phyloP scores from a whole-genome alignment of 345 rosid species.

The Heritiera littoralis region DNA sequence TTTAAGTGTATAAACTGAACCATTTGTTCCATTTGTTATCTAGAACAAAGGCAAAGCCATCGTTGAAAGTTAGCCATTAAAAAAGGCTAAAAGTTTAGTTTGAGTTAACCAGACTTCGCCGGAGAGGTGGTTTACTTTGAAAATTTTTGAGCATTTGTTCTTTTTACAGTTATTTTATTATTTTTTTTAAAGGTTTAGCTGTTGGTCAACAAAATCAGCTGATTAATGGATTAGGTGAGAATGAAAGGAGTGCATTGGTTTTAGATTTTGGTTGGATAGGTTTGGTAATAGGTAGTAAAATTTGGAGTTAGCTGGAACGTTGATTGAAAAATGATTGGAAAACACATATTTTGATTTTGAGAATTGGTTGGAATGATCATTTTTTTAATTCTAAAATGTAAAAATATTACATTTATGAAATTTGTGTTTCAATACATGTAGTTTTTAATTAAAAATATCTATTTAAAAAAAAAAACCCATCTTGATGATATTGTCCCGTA shows the following conservation, averaged over 20 bases:
- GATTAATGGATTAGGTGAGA: slow-evolving; percentile 18
- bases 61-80: not conserved
- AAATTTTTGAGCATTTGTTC: not conserved
- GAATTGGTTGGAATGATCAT: too few relatives aligned
- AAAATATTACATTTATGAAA: too few relatives aligned
- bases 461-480: too few relatives aligned
- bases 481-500: too few relatives aligned
- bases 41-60: not conserved
- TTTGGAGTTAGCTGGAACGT: not conserved
- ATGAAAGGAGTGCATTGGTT: not conserved
- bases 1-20: not conserved
- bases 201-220: slow-evolving; percentile 16
- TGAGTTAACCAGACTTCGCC: not conserved
- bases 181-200: not conserved
- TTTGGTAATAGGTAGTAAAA: not conserved
- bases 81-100: not conserved
- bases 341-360: not conserved
- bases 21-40: not conserved
- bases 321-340: not conserved
- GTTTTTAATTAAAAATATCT: too few relatives aligned
- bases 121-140: not conserved
- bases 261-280: slow-evolving; percentile 1
- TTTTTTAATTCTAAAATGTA: too few relatives aligned
- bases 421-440: too few relatives aligned
- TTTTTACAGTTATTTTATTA: not conserved